phyloP scores from a whole-genome alignment of 2,329 filamentous ascomycete genomes.

The Plectosphaerella cucumerina region DNA sequence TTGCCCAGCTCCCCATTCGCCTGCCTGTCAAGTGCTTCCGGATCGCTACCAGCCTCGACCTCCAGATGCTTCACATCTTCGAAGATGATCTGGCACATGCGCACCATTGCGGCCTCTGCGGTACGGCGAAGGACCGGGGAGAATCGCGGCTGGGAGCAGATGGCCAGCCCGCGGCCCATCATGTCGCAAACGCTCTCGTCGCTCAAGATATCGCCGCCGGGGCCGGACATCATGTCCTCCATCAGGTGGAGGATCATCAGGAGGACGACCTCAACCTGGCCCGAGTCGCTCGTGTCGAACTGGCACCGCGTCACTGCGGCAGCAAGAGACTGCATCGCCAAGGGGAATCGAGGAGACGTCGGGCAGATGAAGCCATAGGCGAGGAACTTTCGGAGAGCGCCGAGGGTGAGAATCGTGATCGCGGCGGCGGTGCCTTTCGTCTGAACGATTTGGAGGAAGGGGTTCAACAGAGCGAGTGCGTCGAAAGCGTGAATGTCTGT shows the following conservation, averaged over 20 bases:
- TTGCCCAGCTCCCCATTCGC: slow-evolving; percentile 66
- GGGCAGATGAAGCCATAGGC: slow-evolving; percentile 87
- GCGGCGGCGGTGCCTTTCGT: slow-evolving; percentile 93
- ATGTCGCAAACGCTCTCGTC: slow-evolving; percentile 99
- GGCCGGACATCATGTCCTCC: slow-evolving; percentile 96
- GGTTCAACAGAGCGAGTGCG: slow-evolving; percentile 81
- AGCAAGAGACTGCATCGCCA: slow-evolving; percentile 92
- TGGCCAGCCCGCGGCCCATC: slow-evolving; percentile 97
- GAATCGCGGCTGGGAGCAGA: slow-evolving; percentile 90
- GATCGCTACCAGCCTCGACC: slow-evolving; percentile 65
- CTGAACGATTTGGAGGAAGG: slow-evolving; percentile 94
- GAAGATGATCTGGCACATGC: slow-evolving; percentile 99
- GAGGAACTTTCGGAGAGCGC: slow-evolving; percentile 94
- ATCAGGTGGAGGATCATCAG: slow-evolving; percentile 93
- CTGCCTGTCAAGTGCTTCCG: slow-evolving; percentile 61
- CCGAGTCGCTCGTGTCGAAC: slow-evolving; percentile 93
- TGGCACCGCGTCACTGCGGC: slow-evolving; percentile 96
- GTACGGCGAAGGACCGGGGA: slow-evolving; percentile 87
- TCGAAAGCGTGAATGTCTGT: slow-evolving; percentile 84
- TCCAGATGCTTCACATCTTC: slow-evolving; percentile 86
- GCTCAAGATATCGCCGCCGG: slow-evolving; percentile 87
- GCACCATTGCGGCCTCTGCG: slow-evolving; percentile 95
- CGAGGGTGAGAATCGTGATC: slow-evolving; percentile 90
- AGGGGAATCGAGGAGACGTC: slow-evolving; percentile 78
- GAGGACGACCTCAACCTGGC: slow-evolving; percentile 92